Evolutionary conservation across 495 filamentous ascomycete species (phyloP).

Genomic region (Penicillium desertorum): DNA sequence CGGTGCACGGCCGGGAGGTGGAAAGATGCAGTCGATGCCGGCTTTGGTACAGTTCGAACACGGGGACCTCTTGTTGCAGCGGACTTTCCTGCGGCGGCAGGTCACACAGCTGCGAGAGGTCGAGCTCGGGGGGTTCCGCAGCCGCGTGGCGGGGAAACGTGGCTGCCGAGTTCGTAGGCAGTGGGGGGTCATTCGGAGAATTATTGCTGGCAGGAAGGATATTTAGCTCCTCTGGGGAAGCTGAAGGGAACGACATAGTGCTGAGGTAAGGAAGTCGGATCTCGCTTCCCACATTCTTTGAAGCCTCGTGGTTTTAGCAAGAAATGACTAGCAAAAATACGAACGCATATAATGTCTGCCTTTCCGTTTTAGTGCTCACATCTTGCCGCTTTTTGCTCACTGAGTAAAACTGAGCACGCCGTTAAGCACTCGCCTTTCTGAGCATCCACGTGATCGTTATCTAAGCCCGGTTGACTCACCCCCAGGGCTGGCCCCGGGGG

Average conservation of each 20-base stretch:
- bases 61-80: constrained; percentile 80
- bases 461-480: no score
- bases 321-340: background rate
- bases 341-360: background rate
- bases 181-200: constrained; percentile 19
- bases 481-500: no score
- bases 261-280: background rate
- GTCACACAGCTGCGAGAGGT: constrained; percentile 80
- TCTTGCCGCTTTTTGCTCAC: no score
- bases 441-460: no score
- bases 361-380: no score
- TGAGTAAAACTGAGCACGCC: no score
- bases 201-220: constrained; percentile 20
- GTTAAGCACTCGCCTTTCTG: no score
- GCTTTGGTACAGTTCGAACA: constrained; percentile 83
- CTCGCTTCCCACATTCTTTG: constrained; percentile 16
- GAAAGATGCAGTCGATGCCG: constrained; percentile 79
- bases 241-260: constrained; percentile 37
- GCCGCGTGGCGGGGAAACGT: constrained; percentile 21
- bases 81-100: constrained; percentile 80
- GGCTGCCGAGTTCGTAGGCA: constrained; percentile 13
- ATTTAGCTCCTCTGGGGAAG: constrained; percentile 27
- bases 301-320: background rate
- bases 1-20: constrained; percentile 77
- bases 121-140: constrained; percentile 9